Percentiles rank a stretch among this genome's conserved stretches.
These are phyloP conservation scores for Somion occarium DNA, from an alignment of 1,284 basidiomycete species.

Conservation along the genomic window DNA sequence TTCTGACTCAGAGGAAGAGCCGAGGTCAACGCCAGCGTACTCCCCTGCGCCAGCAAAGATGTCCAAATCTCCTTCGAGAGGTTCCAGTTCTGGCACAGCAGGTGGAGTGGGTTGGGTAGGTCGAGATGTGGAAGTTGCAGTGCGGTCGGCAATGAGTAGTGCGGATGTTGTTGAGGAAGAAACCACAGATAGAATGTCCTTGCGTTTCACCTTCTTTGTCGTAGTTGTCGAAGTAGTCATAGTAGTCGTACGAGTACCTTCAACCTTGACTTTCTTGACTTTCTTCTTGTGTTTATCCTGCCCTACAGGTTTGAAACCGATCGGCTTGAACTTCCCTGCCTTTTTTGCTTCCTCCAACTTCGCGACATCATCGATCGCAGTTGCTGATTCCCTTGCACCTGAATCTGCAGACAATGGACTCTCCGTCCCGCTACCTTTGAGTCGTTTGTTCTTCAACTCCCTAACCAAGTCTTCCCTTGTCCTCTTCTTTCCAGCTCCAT, in stretches of 20 bases:
- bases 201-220: slow-evolving; percentile 23
- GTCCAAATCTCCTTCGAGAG: slow-evolving; percentile 52
- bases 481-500: slow-evolving; percentile 44
- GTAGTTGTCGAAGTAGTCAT: neutral
- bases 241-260: too few relatives aligned
- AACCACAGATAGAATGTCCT: neutral
- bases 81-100: slow-evolving; percentile 29
- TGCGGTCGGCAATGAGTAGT: neutral
- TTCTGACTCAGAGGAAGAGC: slow-evolving; percentile 49
- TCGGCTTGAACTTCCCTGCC: slow-evolving; percentile 74
- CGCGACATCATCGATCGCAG: slow-evolving; percentile 13
- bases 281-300: slow-evolving; percentile 28
- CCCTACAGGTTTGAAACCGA: slow-evolving; percentile 66
- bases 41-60: slow-evolving; percentile 87
- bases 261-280: slow-evolving; percentile 34
- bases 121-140: neutral
- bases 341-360: slow-evolving; percentile 51
- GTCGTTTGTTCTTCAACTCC: slow-evolving; percentile 65
- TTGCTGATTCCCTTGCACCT: slow-evolving; percentile 2
- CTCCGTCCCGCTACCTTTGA: slow-evolving; percentile 20
- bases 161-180: neutral
- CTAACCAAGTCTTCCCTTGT: slow-evolving; percentile 69
- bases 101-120: slow-evolving; percentile 7
- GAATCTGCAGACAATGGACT: slow-evolving; percentile 13
- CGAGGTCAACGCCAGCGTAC: slow-evolving; percentile 67